Percentiles rank a stretch among this genome's conserved stretches.
These are phyloP conservation scores for Aspergillus fructus DNA, from an alignment of 2,329 filamentous ascomycete genomes.

Conservation along the genomic window DNA sequence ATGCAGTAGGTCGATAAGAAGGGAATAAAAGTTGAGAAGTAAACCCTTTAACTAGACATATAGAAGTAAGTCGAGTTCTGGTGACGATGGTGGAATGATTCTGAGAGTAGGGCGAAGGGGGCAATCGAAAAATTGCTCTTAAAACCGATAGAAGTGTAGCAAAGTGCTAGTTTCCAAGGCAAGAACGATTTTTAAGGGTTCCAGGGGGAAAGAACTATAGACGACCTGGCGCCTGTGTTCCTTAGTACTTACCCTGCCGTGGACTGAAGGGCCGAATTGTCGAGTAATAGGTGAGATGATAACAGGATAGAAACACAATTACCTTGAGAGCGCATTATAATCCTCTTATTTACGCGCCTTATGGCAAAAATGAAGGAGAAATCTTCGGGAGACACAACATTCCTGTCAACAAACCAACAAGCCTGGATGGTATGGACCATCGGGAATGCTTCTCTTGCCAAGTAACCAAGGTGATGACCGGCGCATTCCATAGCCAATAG, in stretches of 20 bases:
- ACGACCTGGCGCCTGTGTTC: not conserved
- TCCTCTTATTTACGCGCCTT: not conserved
- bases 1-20: not conserved
- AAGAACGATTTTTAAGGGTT: not conserved
- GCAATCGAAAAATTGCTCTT: not conserved
- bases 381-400: not conserved
- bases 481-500: not conserved
- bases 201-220: slow-evolving; percentile 1
- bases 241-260: not conserved
- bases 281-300: not conserved
- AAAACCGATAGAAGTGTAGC: not conserved
- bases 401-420: slow-evolving; percentile 10
- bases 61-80: not conserved
- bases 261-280: not conserved
- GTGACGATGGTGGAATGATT: not conserved
- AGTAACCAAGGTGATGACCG: not conserved
- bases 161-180: not conserved
- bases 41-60: not conserved
- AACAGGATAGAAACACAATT: not conserved
- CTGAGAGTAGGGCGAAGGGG: not conserved
- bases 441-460: not conserved
- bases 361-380: not conserved
- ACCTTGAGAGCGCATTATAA: not conserved
- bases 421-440: slow-evolving; percentile 2
- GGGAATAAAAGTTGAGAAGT: not conserved